Evolutionary conservation across 768 basidiomycete genomes (phyloP).

Genomic region (Serendipita sp.): DNA sequence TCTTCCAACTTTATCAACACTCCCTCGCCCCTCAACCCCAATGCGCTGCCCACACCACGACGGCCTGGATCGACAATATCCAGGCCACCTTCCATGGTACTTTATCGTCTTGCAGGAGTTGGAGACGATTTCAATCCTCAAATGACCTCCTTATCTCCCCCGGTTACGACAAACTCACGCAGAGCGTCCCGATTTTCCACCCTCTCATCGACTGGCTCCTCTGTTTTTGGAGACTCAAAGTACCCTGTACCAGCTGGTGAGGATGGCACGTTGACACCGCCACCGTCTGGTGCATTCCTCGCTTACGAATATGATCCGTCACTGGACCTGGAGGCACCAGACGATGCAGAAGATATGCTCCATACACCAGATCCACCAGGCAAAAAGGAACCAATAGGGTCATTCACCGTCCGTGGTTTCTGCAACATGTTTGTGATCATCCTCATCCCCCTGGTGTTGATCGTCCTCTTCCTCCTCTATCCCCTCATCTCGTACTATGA

Average conservation of each 20-base stretch:
- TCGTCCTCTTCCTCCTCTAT: slow-evolving; percentile 68
- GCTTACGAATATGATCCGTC: slow-evolving; percentile 58
- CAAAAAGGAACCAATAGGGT: slow-evolving; percentile 25
- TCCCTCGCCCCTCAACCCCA: slow-evolving; percentile 7
- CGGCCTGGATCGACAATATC: slow-evolving; percentile 10
- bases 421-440: slow-evolving; percentile 57
- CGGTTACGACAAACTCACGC: slow-evolving; percentile 12
- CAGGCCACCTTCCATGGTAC: slow-evolving; percentile 44
- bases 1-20: slow-evolving; percentile 7
- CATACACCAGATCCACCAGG: slow-evolving; percentile 41
- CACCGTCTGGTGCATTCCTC: slow-evolving; percentile 28
- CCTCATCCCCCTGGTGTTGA: slow-evolving; percentile 41
- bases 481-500: slow-evolving; percentile 50
- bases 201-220: slow-evolving; percentile 34
- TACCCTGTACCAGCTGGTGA: slow-evolving; percentile 29
- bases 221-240: slow-evolving; percentile 42
- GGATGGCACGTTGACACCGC: slow-evolving; percentile 18
- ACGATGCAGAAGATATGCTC: slow-evolving; percentile 61
- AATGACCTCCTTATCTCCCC: slow-evolving; percentile 22
- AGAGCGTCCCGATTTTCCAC: slow-evolving; percentile 32
- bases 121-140: slow-evolving; percentile 21
- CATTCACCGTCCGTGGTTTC: slow-evolving; percentile 33
- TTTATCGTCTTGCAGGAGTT: slow-evolving; percentile 41
- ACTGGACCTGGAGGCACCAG: slow-evolving; percentile 34
- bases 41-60: slow-evolving; percentile 4